A percentile compares a stretch with the other conserved stretches of the same genome.
Conservation (phyloP, 441 rosid species). For the Eutrema salsugineum region DNA sequence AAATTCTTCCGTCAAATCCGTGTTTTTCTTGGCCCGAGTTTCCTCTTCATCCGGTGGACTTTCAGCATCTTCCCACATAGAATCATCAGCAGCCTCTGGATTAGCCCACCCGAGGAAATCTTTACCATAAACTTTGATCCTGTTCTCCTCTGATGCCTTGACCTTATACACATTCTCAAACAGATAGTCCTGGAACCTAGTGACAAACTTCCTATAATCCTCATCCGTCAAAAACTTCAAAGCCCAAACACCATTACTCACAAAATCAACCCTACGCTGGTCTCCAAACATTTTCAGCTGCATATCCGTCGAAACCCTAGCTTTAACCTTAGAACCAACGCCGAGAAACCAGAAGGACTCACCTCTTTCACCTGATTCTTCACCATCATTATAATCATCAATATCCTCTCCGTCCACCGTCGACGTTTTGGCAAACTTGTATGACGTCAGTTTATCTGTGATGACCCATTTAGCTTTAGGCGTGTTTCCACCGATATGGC, state of each 20-base stretch:
- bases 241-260: conserved; percentile 63
- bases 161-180: conserved; percentile 64
- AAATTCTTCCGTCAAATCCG: conserved; percentile 55
- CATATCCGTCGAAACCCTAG: conserved; percentile 55
- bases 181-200: conserved; percentile 51
- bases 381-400: conserved; percentile 38
- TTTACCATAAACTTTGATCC: conserved; percentile 59
- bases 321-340: conserved; percentile 52
- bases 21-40: conserved; percentile 24
- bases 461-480: conserved; percentile 65
- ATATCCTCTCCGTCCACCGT: conserved; percentile 25
- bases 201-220: conserved; percentile 54
- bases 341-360: conserved; percentile 53
- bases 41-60: conserved; percentile 35
- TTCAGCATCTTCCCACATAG: conserved; percentile 70
- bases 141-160: conserved; percentile 51
- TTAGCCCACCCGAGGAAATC: conserved; percentile 70
- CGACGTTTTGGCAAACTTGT: conserved; percentile 39
- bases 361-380: conserved; percentile 27
- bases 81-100: conserved; percentile 67
- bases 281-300: conserved; percentile 72
- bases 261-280: conserved; percentile 64
- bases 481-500: conserved; percentile 64
- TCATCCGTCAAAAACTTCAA: conserved; percentile 54
- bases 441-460: conserved; percentile 48